A percentile compares a stretch with the other conserved stretches of the same genome.
phyloP scores from a whole-genome alignment of 495 filamentous ascomycete genomes.

The Bathelium albidoporum region DNA sequence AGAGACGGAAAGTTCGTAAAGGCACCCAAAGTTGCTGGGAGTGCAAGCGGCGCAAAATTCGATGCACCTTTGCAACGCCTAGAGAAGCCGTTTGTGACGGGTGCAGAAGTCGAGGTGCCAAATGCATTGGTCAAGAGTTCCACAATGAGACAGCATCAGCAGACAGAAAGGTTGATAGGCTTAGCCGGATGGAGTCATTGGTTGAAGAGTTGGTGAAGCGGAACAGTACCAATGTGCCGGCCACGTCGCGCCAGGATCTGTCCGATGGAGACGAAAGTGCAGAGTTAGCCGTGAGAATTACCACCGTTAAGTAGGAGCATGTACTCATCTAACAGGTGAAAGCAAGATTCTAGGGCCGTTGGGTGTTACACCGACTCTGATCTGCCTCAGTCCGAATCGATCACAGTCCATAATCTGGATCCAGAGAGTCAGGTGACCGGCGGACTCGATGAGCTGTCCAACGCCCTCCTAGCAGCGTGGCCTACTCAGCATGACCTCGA shows the following conservation, averaged over 20 bases:
- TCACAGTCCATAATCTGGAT: too few relatives aligned
- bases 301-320: not conserved
- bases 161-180: not conserved
- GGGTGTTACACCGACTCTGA: not conserved
- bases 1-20: conserved; percentile 32
- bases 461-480: not conserved
- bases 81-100: not conserved
- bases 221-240: not conserved
- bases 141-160: not conserved
- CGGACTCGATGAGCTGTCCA: not conserved
- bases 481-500: conserved; percentile 13
- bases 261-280: not conserved
- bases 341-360: not conserved
- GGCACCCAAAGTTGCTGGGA: conserved; percentile 35
- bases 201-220: conserved; percentile 5
- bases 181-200: not conserved
- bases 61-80: conserved; percentile 19
- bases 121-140: conserved; percentile 8
- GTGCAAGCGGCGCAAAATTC: conserved; percentile 34
- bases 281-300: not conserved
- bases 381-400: not conserved
- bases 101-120: not conserved
- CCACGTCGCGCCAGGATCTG: not conserved
- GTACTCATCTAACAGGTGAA: not conserved
- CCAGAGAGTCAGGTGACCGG: not conserved